These are phyloP conservation scores for Raffaelea deltoideospora DNA, from an alignment of 2,329 filamentous ascomycete genomes.

Conservation along the genomic window DNA sequence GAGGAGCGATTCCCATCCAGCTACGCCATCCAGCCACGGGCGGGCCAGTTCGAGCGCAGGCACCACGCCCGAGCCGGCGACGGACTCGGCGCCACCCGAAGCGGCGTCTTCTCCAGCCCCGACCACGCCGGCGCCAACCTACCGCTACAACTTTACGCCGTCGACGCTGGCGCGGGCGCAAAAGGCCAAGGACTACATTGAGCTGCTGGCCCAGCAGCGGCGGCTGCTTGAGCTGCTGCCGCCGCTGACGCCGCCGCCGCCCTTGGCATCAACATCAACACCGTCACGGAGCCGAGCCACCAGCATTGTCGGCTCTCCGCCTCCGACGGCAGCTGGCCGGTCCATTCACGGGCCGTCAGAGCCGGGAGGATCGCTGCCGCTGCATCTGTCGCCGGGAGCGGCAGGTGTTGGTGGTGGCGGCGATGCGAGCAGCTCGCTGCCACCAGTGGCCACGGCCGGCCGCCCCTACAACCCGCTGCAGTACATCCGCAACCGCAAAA, in stretches of 20 bases:
- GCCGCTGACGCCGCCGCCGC: constrained; percentile 41
- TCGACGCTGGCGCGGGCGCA: constrained; percentile 71
- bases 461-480: constrained; percentile 83
- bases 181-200: constrained; percentile 72
- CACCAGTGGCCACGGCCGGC: constrained; percentile 29
- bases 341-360: no score
- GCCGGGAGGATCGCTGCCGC: no score
- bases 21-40: neutral
- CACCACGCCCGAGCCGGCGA: no score
- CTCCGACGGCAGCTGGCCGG: constrained; percentile 16
- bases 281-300: constrained; percentile 21
- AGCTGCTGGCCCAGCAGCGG: constrained; percentile 73
- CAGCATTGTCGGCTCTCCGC: constrained; percentile 26
- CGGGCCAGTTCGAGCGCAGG: no score
- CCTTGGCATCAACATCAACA: no score
- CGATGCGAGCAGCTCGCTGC: constrained; percentile 12
- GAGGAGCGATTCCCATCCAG: neutral
- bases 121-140: no score
- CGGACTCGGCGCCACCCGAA: no score
- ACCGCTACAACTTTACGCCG: constrained; percentile 55
- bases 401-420: no score
- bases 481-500: constrained; percentile 78
- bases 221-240: constrained; percentile 66
- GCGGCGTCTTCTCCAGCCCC: no score
- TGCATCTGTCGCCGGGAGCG: no score